Percentiles rank a stretch among this genome's conserved stretches.
Conservation (phyloP, 768 basidiomycete genomes). For the Pleurotus tuber-regium region DNA sequence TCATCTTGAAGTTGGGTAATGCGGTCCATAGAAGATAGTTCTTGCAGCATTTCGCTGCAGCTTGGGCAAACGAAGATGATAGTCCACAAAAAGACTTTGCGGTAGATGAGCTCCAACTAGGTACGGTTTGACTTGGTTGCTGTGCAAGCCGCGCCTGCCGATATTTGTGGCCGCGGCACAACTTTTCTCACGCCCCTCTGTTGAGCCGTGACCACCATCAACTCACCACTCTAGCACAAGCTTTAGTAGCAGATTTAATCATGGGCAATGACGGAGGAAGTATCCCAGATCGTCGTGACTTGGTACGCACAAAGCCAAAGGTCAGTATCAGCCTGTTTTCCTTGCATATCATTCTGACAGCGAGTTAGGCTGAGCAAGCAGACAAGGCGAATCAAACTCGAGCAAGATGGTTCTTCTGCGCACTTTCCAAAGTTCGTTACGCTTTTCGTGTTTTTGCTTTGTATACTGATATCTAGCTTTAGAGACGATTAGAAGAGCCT, state of each 20-base stretch:
- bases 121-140: neutral
- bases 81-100: neutral
- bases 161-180: neutral
- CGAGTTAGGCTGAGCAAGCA: conserved; percentile 68
- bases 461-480: neutral
- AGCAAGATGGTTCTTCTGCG: conserved; percentile 91
- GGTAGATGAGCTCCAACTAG: neutral
- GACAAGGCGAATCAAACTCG: conserved; percentile 89
- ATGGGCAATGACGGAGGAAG: conserved; percentile 93
- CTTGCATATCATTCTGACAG: neutral
- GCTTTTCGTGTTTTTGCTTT: neutral
- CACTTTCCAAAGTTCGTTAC: conserved; percentile 80
- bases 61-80: neutral
- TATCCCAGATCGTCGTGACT: conserved; percentile 79
- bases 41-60: conserved; percentile 84
- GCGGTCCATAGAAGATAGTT: conserved; percentile 92
- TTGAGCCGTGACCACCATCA: neutral
- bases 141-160: neutral
- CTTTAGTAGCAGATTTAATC: conserved; percentile 8
- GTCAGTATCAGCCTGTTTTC: conserved; percentile 28
- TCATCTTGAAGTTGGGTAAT: conserved; percentile 95
- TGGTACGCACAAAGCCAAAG: conserved; percentile 73
- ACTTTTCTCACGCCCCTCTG: neutral
- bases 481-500: conserved; percentile 86
- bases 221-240: neutral